Percentiles rank a stretch among this genome's conserved stretches.
These are phyloP conservation scores for Monascus ruber DNA, from an alignment of 2,329 filamentous ascomycete genomes.

Conservation along the genomic window DNA sequence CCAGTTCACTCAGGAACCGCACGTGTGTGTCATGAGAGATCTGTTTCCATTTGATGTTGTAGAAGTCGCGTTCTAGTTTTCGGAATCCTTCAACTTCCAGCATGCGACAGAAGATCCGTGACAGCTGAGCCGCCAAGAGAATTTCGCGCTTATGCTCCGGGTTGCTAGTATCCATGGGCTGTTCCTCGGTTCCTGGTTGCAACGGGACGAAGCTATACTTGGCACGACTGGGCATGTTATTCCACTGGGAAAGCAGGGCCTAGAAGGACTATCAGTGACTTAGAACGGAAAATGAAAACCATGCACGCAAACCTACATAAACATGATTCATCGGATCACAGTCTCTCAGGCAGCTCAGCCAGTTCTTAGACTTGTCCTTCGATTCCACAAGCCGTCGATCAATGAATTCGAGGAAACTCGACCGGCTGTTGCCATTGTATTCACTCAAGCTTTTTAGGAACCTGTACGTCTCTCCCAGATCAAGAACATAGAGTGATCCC, in stretches of 20 bases:
- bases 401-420: constrained; percentile 34
- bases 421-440: constrained; percentile 26
- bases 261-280: constrained; percentile 7
- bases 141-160: constrained; percentile 28
- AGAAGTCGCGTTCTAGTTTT: constrained; percentile 33
- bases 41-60: constrained; percentile 36
- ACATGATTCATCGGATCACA: constrained; percentile 30
- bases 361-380: constrained; percentile 35
- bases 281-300: neutral
- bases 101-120: constrained; percentile 36
- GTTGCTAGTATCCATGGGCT: constrained; percentile 29
- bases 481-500: constrained; percentile 31
- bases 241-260: constrained; percentile 32
- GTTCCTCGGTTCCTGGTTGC: constrained; percentile 17
- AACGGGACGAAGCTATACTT: constrained; percentile 30
- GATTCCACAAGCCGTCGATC: constrained; percentile 33
- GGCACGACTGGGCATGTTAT: constrained; percentile 37
- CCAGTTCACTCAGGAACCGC: constrained; percentile 29
- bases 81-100: constrained; percentile 36
- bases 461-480: constrained; percentile 30
- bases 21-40: constrained; percentile 31
- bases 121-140: constrained; percentile 33
- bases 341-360: constrained; percentile 30
- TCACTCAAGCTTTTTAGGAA: constrained; percentile 29
- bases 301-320: constrained; percentile 21